These are phyloP conservation scores for Hypseocharis bilobata DNA, from an alignment of 441 rosid species.

Conservation along the genomic window DNA sequence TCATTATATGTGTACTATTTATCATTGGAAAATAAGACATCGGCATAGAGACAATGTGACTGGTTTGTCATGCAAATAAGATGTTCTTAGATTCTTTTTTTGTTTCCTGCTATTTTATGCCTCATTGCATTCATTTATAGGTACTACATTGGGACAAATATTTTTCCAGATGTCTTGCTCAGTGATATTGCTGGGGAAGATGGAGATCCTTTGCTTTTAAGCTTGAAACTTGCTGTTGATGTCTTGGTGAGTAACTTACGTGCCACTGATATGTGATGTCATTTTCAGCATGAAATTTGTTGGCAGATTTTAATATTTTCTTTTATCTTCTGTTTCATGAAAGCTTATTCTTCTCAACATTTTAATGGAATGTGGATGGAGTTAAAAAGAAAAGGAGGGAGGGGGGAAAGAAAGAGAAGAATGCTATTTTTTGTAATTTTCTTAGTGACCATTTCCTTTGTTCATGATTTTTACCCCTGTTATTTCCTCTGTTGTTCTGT, in stretches of 20 bases:
- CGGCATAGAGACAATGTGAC: no score
- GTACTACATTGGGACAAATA: constrained; percentile 70
- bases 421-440: no score
- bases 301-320: background rate
- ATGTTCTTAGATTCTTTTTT: background rate
- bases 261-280: constrained; percentile 2
- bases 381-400: no score
- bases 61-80: background rate
- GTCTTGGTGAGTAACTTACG: constrained; percentile 61
- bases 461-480: background rate
- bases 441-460: background rate
- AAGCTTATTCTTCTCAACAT: no score
- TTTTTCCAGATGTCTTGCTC: constrained; percentile 89
- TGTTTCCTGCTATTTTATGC: constrained; percentile 16
- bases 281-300: background rate
- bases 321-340: background rate
- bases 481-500: no score
- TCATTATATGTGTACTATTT: no score
- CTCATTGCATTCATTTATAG: constrained; percentile 32
- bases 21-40: no score
- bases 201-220: constrained; percentile 74
- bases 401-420: no score
- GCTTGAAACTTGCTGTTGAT: constrained; percentile 91
- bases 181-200: constrained; percentile 88
- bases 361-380: no score